Base-by-base conservation (phyloP, 2,329 filamentous ascomycete species). In the Bisporella sp. region DNA sequence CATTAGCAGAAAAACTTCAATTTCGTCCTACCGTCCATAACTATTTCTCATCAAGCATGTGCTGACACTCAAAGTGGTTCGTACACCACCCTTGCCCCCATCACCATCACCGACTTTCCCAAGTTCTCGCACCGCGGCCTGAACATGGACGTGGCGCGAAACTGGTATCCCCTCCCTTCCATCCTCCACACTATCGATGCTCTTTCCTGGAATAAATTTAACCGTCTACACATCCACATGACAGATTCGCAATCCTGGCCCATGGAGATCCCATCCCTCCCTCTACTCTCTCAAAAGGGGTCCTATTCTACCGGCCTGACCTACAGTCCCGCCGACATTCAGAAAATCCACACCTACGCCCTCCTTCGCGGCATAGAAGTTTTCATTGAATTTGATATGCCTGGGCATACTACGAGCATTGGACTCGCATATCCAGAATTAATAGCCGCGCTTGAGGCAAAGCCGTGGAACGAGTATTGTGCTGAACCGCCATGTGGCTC, bases 161-260 rank as follows among this genome's bases (percentile, higher is more conserved):
- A 82, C 62, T 93, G 77, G 69, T 65, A 56, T 47, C 61, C 60
- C 3, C 55, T 62, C 4, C 39, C 58, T 4, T 79, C 87, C 60
- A 83, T 95, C 58, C 75, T 83, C 62, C 81, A 82, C 46, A 88
- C 83, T 48, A 87, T 96, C 57, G 87, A 95, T 62, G 85, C 82
- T 40, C 69, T 87, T 57, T 73, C 85, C 1, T 89, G 82, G 77
- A 89, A 84, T 71, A 93, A 95, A 71, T 78, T 93, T 73, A 93
- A 93, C 69, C 76, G 82, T 5, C 75, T 95, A 50, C 89, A 93
- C 68, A 72, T 92, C 48, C 89, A 95, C 71, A 76, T 85, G 51
- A 93, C 87, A 4, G 89, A 95, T 67, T 82, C 85, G 12, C 89
- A 95, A 67, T 87, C 87, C 4, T 95, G 89, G 85, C 89, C 89